Evolutionary conservation across 345 rosid genomes (phyloP), one percentile per base, ranked within the genome.

Genomic region (Acer campestre): DNA sequence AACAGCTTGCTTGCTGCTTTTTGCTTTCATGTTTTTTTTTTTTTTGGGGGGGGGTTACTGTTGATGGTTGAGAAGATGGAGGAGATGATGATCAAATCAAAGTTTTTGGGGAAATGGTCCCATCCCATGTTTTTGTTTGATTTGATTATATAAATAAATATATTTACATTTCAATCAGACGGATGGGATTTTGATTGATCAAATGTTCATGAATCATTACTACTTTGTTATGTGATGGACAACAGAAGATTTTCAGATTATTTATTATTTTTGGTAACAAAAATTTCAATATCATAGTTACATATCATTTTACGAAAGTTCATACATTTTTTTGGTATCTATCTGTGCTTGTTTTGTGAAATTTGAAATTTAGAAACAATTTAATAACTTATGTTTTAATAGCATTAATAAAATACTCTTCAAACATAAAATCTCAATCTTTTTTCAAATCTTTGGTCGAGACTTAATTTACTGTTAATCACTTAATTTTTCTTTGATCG

Each of bases 91-190:
- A 40, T 48, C 66, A 68, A 61, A 27, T 59, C 27, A 59, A 59
- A n/a, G 23, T 59, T 67, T 55, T 5, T 53, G 82, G 75, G 75
- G 48, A 66, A 27, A 79, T 55, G 72, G 73, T 53, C 68, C 61
- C 59, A 49, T 71, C 31, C 27, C 7, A 16, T 25, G 58, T 18
- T 73, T 68, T 74, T 35, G 38, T 35, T 35, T 35, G 38, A 35
- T 35, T 35, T 35, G 38, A 35, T 35, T 35, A 35, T 35, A 35
- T 35, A 35, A 35, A 56, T 56, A 1, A 17, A 56, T n/a, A 17
- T 13, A 17, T 5, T 0, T 17, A 6, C 10, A 56, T 25, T 18
- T n/a, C 61, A 59, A 20, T n/a, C 27, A 5, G 22, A 8, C 22
- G 63, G 63, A 59, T 59, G 63, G 27, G 63, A 59, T 18, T 59